Conservation (phyloP, 805 yeast genomes). For the Ogataea methanolica region DNA sequence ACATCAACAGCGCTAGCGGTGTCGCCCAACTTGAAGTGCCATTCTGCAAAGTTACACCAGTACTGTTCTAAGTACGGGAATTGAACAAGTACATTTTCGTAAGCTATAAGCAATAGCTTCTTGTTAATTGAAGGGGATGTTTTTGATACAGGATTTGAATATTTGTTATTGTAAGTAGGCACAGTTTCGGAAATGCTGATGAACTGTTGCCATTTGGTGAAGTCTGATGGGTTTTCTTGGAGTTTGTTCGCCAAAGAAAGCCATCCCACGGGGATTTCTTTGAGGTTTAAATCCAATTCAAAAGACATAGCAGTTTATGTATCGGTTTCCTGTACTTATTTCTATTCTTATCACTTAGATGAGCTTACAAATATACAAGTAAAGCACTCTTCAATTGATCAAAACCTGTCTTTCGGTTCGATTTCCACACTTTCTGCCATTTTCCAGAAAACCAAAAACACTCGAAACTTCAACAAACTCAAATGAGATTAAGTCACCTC, state of each 20-base stretch:
- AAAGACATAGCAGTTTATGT: neutral
- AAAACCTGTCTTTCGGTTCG: too few species aligned
- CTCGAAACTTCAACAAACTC: too few species aligned
- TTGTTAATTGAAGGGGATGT: slow-evolving; percentile 19
- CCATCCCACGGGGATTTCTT: slow-evolving; percentile 27
- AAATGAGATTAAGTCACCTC: too few species aligned
- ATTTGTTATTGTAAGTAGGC: slow-evolving; percentile 9
- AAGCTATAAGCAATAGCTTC: slow-evolving; percentile 34
- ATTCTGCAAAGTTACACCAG: slow-evolving; percentile 53
- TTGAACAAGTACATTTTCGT: slow-evolving; percentile 38
- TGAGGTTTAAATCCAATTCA: slow-evolving; percentile 9
- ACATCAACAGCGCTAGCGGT: slow-evolving; percentile 33
- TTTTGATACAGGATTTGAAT: neutral
- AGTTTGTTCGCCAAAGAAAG: slow-evolving; percentile 29
- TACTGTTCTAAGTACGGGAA: slow-evolving; percentile 50
- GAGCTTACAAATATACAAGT: too few species aligned
- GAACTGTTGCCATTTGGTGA: slow-evolving; percentile 34
- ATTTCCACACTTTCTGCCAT: too few species aligned
- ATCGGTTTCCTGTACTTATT: neutral
- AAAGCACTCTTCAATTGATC: too few species aligned
- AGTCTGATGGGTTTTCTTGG: slow-evolving; percentile 30
- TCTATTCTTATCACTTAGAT: too few species aligned
- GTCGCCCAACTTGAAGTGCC: slow-evolving; percentile 42
- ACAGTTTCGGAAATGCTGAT: slow-evolving; percentile 30
- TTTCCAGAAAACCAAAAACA: too few species aligned